Evolutionary conservation across 148 eudicot genomes (phyloP).

Genomic region (Rhododendron kiyosumense): DNA sequence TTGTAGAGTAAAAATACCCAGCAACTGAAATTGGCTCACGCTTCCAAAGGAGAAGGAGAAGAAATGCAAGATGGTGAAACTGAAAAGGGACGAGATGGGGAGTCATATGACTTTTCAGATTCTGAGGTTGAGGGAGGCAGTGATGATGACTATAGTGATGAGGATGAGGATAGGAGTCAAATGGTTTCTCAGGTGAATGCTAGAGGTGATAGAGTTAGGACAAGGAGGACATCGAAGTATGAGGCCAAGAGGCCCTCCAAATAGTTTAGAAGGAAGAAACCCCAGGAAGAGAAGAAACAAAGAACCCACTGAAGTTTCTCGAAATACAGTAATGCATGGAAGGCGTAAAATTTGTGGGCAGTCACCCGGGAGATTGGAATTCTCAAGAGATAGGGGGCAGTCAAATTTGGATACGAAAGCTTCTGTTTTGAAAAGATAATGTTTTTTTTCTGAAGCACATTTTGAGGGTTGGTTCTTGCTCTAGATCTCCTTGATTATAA

Average conservation of each 20-base stretch:
- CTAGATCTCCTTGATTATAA: neutral
- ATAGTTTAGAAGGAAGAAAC: conserved; percentile 10
- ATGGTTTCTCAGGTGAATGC: neutral
- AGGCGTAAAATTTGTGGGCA: neutral
- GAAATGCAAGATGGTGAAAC: conserved; percentile 18
- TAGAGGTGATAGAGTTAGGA: conserved; percentile 17
- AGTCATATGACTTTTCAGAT: conserved; percentile 20
- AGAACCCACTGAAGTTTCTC: neutral
- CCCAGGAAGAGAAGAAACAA: neutral
- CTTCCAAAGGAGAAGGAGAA: conserved; percentile 23
- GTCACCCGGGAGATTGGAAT: neutral
- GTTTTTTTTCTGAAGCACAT: neutral
- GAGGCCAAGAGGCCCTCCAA: conserved; percentile 14
- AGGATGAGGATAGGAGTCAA: conserved; percentile 14
- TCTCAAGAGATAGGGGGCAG: conserved; percentile 6
- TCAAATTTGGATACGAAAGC: conserved; percentile 7
- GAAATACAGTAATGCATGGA: conserved; percentile 9
- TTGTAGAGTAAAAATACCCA: conserved; percentile 13
- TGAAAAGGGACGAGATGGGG: conserved; percentile 27
- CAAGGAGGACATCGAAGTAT: conserved; percentile 12
- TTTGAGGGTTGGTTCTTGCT: conserved; percentile 1
- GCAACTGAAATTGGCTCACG: conserved; percentile 12
- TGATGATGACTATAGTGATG: conserved; percentile 20
- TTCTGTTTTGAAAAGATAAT: neutral
- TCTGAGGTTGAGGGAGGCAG: conserved; percentile 40